Percentiles rank a stretch among this genome's conserved stretches.
Conservation (phyloP, 345 rosid species). For the Physaria fendleri region DNA sequence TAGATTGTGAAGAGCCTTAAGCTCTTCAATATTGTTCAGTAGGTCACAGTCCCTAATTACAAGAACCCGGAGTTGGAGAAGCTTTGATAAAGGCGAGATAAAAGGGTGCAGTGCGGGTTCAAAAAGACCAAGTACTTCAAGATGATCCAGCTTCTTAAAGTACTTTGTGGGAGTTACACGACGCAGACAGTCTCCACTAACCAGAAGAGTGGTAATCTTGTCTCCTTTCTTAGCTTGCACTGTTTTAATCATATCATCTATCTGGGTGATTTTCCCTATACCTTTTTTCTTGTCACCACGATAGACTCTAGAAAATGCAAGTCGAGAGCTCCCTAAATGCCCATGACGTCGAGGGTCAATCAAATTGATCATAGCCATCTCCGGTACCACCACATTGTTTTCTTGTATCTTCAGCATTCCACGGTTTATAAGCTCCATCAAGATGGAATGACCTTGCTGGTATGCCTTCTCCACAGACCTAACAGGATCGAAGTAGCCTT, state of each 20-base stretch:
- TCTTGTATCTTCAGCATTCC: conserved; percentile 45
- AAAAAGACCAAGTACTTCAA: conserved; percentile 42
- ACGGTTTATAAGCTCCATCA: conserved; percentile 46
- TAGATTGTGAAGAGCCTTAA: conserved; percentile 23
- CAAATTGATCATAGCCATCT: conserved; percentile 24
- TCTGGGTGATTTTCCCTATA: conserved; percentile 38
- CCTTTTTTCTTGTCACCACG: conserved; percentile 14
- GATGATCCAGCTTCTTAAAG: conserved; percentile 24
- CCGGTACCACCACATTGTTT: conserved; percentile 37
- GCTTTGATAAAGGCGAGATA: not conserved
- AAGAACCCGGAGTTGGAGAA: conserved; percentile 29
- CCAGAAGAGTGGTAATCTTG: conserved; percentile 33
- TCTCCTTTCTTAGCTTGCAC: conserved; percentile 18
- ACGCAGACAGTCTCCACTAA: conserved; percentile 37
- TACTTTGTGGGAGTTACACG: conserved; percentile 17
- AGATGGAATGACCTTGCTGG: conserved; percentile 34
- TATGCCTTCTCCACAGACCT: conserved; percentile 39
- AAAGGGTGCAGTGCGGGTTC: conserved; percentile 28
- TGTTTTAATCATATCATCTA: conserved; percentile 50
- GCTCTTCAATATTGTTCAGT: conserved; percentile 3
- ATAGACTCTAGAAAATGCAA: conserved; percentile 36
- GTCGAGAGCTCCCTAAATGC: conserved; percentile 17
- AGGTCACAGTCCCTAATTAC: conserved; percentile 43
- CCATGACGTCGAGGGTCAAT: conserved; percentile 32
- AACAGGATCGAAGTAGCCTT: conserved; percentile 47